Base-by-base conservation (phyloP, 164 flowering plant species). In the Vitis rupestris region DNA sequence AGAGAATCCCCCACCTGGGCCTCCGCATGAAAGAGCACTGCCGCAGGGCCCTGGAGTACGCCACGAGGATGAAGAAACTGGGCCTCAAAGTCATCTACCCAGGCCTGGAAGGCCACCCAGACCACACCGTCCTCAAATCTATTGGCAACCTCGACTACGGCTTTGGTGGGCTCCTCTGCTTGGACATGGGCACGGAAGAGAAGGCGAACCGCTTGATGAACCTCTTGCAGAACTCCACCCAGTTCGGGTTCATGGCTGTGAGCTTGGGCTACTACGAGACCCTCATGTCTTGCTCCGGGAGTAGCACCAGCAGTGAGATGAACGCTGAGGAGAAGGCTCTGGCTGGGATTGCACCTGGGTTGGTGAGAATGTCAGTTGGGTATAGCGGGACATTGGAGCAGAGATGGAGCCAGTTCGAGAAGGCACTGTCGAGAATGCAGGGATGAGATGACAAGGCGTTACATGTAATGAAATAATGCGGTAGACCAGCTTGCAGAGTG, bases 181-280 rank as follows among this genome's bases (percentile, higher is more conserved):
- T 94, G 27, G 96, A 90, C 85, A 86, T 94, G 97, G 99, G 76
- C 61, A 89, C 95, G 0, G 97, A 88, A 70, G 97, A 92, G 47
- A 75, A 74, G 58, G 99, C 99, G 0, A 84, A 91, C 79, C 57
- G 77, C 51, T 56, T 91, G 61, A 92, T 94, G 99, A 55, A 82
- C 79, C 76, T 74, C 8, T 69, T 94, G 53, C 98, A 94, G 63
- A 92, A 94, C 70, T 66, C 11, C 77, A 79, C 89, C 8, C 94
- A 89, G 54, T 94, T 92, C 31, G 98, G 98, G 72, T 73, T 94
- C 79, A 90, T 94, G 90, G 97, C 97, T 0, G 98, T 94, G 27
- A 92, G 98, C 70, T 68, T 94, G 81, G 98, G 98, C 7, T 95
- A 92, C 84, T 86, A 91, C 30, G 99, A 95, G 80, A 95, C 99